Percentiles rank a stretch among this genome's conserved stretches.
Evolutionary conservation across 1,284 basidiomycete species (phyloP).

Genomic region (Ceratobasidium sp.): DNA sequence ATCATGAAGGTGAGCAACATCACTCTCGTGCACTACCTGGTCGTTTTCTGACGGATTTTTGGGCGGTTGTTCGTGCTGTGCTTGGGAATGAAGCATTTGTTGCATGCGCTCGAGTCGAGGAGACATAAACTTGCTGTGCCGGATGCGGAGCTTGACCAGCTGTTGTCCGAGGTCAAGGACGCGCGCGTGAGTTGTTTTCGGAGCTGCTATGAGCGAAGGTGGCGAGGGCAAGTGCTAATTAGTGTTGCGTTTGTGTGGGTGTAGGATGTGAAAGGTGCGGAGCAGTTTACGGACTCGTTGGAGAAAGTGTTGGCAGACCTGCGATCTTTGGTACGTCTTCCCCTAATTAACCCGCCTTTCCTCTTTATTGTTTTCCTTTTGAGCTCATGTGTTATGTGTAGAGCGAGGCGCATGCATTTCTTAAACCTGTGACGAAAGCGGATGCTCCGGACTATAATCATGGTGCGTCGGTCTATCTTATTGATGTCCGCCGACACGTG

Average conservation of each 20-base stretch:
- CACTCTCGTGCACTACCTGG: too few species aligned
- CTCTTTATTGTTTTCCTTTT: slow-evolving; percentile 50
- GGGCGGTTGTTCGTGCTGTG: too few species aligned
- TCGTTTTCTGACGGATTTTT: too few species aligned
- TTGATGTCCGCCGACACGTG: not conserved
- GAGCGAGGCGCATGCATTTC: slow-evolving; percentile 89
- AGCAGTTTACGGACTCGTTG: slow-evolving; percentile 90
- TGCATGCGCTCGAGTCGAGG: slow-evolving; percentile 74
- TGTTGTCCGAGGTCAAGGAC: slow-evolving; percentile 79
- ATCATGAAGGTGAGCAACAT: slow-evolving; percentile 22
- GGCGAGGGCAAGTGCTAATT: not conserved
- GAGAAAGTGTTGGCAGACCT: slow-evolving; percentile 88
- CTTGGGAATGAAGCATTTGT: slow-evolving; percentile 78
- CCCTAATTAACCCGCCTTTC: slow-evolving; percentile 24
- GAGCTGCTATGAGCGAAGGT: not conserved
- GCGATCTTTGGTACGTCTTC: slow-evolving; percentile 72
- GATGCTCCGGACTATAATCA: slow-evolving; percentile 93
- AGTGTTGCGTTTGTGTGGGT: too few species aligned
- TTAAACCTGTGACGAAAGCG: slow-evolving; percentile 85
- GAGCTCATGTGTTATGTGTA: too few species aligned
- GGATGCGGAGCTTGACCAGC: slow-evolving; percentile 72
- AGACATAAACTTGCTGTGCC: slow-evolving; percentile 64
- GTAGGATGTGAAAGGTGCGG: slow-evolving; percentile 77
- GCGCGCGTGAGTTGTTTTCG: slow-evolving; percentile 66
- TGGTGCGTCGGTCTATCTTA: slow-evolving; percentile 58